These are phyloP conservation scores for Chrysoporthe cubensis DNA, from an alignment of 2,329 filamentous ascomycete genomes.

Conservation along the genomic window DNA sequence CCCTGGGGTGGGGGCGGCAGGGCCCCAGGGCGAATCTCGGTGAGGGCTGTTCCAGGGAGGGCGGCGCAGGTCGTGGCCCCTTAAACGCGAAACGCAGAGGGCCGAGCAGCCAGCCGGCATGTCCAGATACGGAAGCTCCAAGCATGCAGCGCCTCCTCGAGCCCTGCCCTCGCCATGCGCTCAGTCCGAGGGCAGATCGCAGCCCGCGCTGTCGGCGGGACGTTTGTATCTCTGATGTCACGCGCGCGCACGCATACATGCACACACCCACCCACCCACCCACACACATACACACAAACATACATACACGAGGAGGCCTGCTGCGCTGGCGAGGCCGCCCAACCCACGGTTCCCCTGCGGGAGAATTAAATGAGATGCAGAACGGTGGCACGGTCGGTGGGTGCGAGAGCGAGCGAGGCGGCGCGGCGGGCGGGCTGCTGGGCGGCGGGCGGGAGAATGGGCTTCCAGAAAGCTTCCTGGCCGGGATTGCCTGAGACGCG, in stretches of 20 bases:
- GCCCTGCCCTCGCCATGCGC: too few relatives aligned
- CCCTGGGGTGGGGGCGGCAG: neutral
- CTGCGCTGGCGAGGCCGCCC: too few relatives aligned
- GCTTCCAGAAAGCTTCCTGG: conserved; percentile 25
- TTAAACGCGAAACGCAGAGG: conserved; percentile 7
- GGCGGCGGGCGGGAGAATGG: neutral
- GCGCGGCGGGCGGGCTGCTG: conserved; percentile 2
- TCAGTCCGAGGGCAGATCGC: too few relatives aligned
- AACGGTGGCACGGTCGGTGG: too few relatives aligned
- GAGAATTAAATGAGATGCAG: neutral
- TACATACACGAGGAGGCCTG: too few relatives aligned
- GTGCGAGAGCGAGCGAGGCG: neutral
- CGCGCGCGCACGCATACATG: too few relatives aligned
- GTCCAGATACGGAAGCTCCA: conserved; percentile 1
- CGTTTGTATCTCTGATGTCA: too few relatives aligned
- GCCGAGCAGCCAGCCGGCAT: neutral
- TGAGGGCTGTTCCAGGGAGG: neutral
- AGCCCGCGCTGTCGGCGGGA: too few relatives aligned
- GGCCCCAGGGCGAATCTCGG: neutral
- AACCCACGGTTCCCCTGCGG: too few relatives aligned
- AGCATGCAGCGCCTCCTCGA: neutral
- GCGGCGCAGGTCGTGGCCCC: neutral
- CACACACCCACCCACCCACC: too few relatives aligned
- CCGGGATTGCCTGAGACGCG: neutral
- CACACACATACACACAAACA: too few relatives aligned